A percentile compares a stretch with the other conserved stretches of the same genome.
Evolutionary conservation across 345 rosid genomes (phyloP).

Genomic region (Populus simonii): DNA sequence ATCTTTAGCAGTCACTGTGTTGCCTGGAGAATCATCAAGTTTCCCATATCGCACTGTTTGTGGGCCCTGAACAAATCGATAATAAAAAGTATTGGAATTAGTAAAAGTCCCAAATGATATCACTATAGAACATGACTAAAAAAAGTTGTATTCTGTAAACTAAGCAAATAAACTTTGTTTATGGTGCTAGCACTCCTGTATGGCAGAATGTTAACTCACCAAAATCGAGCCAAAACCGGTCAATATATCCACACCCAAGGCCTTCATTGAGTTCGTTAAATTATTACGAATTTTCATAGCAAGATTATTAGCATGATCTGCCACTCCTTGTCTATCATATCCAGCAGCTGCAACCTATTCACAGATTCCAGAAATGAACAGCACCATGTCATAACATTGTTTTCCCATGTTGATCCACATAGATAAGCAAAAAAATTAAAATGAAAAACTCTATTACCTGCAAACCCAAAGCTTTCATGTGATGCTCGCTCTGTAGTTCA

Average conservation of each 20-base stretch:
- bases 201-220: conserved; percentile 46
- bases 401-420: not conserved
- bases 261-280: conserved; percentile 91
- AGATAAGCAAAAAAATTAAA: not conserved
- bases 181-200: not conserved
- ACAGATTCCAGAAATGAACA: not conserved
- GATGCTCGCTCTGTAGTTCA: conserved; percentile 89
- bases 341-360: conserved; percentile 87
- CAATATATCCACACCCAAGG: conserved; percentile 90
- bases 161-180: not conserved
- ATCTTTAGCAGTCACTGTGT: conserved; percentile 63
- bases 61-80: conserved; percentile 56
- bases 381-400: not conserved
- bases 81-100: conserved; percentile 13
- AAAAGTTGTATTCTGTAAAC: not conserved
- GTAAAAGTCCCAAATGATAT: not conserved
- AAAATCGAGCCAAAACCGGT: conserved; percentile 76
- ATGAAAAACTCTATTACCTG: conserved; percentile 49
- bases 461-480: conserved; percentile 89
- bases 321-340: conserved; percentile 92
- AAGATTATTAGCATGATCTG: conserved; percentile 92
- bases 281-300: conserved; percentile 85
- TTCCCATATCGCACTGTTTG: conserved; percentile 90
- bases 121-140: not conserved
- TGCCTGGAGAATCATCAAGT: conserved; percentile 45